Evolutionary conservation across 345 rosid genomes (phyloP), one percentile per base, ranked within the genome.

Genomic region (Gynandropsis gynandra): DNA sequence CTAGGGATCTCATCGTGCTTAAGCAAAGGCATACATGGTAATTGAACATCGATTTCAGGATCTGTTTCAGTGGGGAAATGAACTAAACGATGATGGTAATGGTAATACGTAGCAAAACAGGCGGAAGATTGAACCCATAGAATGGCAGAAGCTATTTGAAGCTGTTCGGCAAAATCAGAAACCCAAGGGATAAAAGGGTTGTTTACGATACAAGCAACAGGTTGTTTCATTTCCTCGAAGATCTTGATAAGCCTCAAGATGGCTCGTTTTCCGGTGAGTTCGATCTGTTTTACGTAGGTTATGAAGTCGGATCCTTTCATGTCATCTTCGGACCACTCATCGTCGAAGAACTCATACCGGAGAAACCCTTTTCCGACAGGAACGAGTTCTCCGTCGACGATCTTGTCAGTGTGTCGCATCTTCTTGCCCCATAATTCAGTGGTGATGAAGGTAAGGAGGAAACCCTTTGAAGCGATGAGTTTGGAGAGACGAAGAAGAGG

Each of bases 41-140:
- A 61, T 13, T 72, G 83, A 24, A 83, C 90, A 5, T 81, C 76
- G n/a, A 59, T 63, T 51, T 77, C 76, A 6, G 80, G 83, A 0
- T 78, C 72, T 13, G 59, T 46, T 54, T 80, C 64, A 0, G 33
- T 70, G 3, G 98, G 98, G 56, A 90, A 90, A 0, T 70, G 60
- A 8, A 66, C 76, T 14, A 74, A 65, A 6, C 63, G 61, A 36
- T 80, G 77, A 59, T 55, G 58, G 65, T 66, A 83, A 65, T 83
- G 76, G 39, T 83, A 90, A 54, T 90, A 90, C 16, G 83, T 58
- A 0, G 86, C 66, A 29, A 90, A 82, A 57, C 83, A 78, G 0
- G 92, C 94, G 6, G 87, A 83, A 7, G 98, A 87, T 34, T 90
- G 96, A 11, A 90, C 88, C 98, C 96, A 90, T 4, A 90, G 89